A percentile compares a stretch with the other conserved stretches of the same genome.
These are phyloP conservation scores for Neurospora sp. DNA, from an alignment of 495 filamentous ascomycete species.

Conservation along the genomic window DNA sequence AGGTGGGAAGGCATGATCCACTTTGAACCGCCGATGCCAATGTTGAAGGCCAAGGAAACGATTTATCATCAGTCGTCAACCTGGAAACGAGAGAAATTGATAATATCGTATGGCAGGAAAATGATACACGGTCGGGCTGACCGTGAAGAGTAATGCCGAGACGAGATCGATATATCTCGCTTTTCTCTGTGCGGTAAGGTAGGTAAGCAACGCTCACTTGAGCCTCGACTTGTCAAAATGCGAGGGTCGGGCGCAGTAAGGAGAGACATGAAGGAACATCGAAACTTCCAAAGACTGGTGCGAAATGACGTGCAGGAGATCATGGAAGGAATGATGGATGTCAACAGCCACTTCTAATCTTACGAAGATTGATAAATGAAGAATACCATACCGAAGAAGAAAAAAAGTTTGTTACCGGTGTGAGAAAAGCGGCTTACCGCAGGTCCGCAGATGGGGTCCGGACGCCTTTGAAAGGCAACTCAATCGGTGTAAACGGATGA, in stretches of 20 bases:
- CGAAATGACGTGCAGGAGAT: neutral
- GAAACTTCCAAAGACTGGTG: no score
- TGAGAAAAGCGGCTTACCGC: neutral
- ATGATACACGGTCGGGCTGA: neutral
- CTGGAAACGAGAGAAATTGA: neutral
- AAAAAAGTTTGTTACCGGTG: neutral
- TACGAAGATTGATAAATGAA: neutral
- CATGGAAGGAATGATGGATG: neutral
- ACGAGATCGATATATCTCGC: neutral
- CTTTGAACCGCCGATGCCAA: neutral
- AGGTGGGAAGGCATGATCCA: neutral
- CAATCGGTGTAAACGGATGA: neutral
- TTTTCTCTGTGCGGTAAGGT: neutral
- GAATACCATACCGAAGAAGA: neutral
- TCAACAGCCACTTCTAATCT: neutral
- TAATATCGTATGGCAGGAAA: no score
- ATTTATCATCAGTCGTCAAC: neutral
- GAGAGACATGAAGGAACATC: no score
- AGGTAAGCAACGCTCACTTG: neutral
- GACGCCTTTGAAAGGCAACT: neutral
- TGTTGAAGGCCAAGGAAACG: neutral
- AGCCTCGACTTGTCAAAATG: neutral
- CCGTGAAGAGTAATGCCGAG: neutral
- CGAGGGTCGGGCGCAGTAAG: neutral
- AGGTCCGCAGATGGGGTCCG: neutral